Conservation (phyloP, 1,284 basidiomycete species). For the Apiotrichum gracile region DNA sequence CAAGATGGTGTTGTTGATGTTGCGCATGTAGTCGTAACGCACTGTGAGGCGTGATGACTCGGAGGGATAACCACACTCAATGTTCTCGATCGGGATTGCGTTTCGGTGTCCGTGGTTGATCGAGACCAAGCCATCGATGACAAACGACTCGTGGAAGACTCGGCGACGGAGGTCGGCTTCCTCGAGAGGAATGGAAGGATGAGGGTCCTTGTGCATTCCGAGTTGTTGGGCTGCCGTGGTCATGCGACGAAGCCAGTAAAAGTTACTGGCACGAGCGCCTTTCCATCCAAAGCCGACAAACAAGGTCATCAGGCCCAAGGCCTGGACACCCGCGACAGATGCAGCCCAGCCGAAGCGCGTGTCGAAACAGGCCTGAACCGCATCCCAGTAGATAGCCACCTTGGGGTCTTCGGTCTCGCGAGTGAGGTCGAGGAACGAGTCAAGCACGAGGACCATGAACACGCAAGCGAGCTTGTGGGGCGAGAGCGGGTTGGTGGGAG, state of each 20-base stretch:
- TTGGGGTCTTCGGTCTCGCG: conserved; percentile 26
- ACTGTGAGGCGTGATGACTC: conserved; percentile 11
- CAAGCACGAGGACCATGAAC: conserved; percentile 38
- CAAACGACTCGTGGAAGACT: conserved; percentile 38
- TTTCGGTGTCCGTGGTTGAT: conserved; percentile 39
- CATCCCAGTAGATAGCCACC: conserved; percentile 37
- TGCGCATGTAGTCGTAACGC: conserved; percentile 37
- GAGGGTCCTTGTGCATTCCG: conserved; percentile 40
- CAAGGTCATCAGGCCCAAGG: conserved; percentile 29
- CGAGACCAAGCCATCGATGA: conserved; percentile 34
- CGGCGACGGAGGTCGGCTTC: conserved; percentile 38
- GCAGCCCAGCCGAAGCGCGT: conserved; percentile 40
- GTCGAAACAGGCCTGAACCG: conserved; percentile 38
- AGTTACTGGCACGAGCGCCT: conserved; percentile 35
- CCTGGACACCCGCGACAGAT: conserved; percentile 39
- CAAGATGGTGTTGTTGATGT: conserved; percentile 27
- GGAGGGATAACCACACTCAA: conserved; percentile 33
- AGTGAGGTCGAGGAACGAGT: conserved; percentile 33
- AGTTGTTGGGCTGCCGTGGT: conserved; percentile 37
- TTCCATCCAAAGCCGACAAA: conserved; percentile 42
- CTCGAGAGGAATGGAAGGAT: conserved; percentile 27
- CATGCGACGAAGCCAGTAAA: conserved; percentile 40
- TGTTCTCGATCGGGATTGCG: conserved; percentile 31
- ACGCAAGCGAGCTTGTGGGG: conserved; percentile 43
- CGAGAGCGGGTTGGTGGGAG: conserved; percentile 34